phyloP scores from a whole-genome alignment of 2,329 filamentous ascomycete genomes.

The Fusarium sp. region DNA sequence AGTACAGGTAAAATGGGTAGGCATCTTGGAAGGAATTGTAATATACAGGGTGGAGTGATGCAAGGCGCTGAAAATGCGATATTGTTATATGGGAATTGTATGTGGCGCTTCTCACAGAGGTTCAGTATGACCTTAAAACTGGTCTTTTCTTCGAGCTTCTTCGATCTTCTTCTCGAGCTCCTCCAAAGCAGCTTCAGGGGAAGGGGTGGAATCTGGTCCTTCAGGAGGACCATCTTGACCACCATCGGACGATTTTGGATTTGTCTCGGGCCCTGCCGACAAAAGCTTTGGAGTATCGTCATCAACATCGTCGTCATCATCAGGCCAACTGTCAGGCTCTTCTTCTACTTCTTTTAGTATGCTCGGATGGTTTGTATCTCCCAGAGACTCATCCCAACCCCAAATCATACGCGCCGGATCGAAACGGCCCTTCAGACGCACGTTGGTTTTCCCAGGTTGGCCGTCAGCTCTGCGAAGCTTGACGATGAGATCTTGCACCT shows the following conservation, averaged over 20 bases:
- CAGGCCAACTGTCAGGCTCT: slow-evolving; percentile 6
- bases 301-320: not conserved
- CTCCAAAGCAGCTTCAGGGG: not conserved
- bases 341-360: not conserved
- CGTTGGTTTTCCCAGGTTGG: slow-evolving; percentile 29
- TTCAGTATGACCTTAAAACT: not conserved
- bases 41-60: slow-evolving; percentile 20
- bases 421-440: slow-evolving; percentile 38
- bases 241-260: not conserved
- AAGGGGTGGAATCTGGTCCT: not conserved
- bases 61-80: not conserved
- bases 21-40: not conserved
- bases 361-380: not conserved
- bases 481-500: slow-evolving; percentile 23
- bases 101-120: not conserved
- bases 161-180: not conserved
- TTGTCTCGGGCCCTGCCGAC: not conserved
- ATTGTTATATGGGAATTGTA: not conserved
- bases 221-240: not conserved
- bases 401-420: slow-evolving; percentile 33
- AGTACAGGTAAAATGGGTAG: not conserved
- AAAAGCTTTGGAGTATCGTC: not conserved
- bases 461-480: slow-evolving; percentile 35
- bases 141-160: not conserved
- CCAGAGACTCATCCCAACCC: slow-evolving; percentile 16